phyloP scores from a whole-genome alignment of 1,284 basidiomycete species.

The Leccinum pachyderme region DNA sequence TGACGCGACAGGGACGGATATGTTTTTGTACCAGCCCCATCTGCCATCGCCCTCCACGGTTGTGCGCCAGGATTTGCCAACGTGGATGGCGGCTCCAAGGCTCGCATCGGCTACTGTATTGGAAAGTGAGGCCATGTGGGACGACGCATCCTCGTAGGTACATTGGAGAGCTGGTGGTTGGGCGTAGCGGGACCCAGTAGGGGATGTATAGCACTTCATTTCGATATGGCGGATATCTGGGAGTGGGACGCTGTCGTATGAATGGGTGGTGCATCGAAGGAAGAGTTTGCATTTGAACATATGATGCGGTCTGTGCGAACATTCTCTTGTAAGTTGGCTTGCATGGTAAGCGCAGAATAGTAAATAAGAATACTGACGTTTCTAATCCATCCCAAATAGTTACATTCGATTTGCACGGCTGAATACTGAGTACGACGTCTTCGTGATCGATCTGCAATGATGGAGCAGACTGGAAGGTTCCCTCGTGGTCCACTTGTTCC shows the following conservation, averaged over 20 bases:
- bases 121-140: not conserved
- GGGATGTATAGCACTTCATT: constrained; percentile 21
- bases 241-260: constrained; percentile 9
- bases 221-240: constrained; percentile 19
- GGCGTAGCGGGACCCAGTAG: constrained; percentile 5
- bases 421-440: constrained; percentile 19
- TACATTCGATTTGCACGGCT: constrained; percentile 9
- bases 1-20: constrained; percentile 33
- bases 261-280: constrained; percentile 18
- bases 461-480: not conserved
- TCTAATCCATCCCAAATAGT: constrained; percentile 28
- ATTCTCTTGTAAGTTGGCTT: not conserved
- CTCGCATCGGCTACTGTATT: not conserved
- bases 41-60: constrained; percentile 12
- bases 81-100: constrained; percentile 19
- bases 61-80: constrained; percentile 23
- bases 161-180: constrained; percentile 10
- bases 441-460: not conserved
- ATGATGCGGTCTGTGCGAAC: constrained; percentile 14
- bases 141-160: constrained; percentile 15
- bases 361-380: constrained; percentile 15
- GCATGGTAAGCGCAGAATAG: not conserved
- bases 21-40: constrained; percentile 32
- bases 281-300: constrained; percentile 26
- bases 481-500: not conserved